phyloP scores from a whole-genome alignment of 371 early-diverging fungal genomes.

The Apophysomyces sp. region DNA sequence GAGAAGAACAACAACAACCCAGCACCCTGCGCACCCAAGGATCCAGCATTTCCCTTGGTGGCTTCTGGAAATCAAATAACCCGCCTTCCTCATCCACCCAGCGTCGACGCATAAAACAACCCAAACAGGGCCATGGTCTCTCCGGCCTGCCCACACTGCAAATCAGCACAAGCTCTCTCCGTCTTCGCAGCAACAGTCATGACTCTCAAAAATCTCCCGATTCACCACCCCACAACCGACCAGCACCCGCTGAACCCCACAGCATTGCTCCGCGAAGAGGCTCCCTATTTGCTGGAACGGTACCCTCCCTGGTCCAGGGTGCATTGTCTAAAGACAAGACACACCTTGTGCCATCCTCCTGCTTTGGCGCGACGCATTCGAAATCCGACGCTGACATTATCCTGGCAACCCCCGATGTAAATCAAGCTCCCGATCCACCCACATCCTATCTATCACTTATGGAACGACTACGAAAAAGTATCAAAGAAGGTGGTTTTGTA shows the following conservation, averaged over 20 bases:
- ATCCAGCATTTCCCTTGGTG: not conserved
- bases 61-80: slow-evolving; percentile 1
- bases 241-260: not conserved
- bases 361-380: not conserved
- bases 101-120: not conserved
- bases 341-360: not conserved
- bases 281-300: not conserved
- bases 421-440: not conserved
- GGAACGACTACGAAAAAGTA: slow-evolving; percentile 17
- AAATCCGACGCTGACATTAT: not conserved
- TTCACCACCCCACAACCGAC: not conserved
- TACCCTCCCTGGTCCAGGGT: slow-evolving; percentile 2
- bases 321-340: not conserved
- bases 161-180: not conserved
- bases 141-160: not conserved
- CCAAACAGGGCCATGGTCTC: not conserved
- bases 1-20: not conserved
- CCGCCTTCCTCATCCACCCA: not conserved
- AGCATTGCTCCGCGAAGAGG: not conserved
- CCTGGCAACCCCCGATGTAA: not conserved
- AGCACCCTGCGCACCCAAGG: not conserved
- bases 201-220: not conserved
- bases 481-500: slow-evolving; percentile 32
- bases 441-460: slow-evolving; percentile 4
- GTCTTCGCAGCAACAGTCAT: not conserved